Evolutionary conservation across 129 eudicot genomes (phyloP).

Genomic region (Deinandra increscens): DNA sequence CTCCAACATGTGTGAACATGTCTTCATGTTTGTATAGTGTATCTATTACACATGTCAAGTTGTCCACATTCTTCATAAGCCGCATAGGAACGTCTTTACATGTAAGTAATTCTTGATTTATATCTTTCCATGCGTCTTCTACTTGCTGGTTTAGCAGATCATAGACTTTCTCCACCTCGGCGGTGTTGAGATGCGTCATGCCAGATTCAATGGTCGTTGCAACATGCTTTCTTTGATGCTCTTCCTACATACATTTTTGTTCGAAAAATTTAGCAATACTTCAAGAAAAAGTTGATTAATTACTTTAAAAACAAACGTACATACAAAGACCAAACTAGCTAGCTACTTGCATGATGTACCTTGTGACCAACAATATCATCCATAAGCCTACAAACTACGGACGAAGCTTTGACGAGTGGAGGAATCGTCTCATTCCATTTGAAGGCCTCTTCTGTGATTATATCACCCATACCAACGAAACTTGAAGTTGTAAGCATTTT

Average conservation of each 20-base stretch:
- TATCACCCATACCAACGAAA: too few species aligned
- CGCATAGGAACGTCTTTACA: neutral
- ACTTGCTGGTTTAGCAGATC: neutral
- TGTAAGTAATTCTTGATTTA: too few species aligned
- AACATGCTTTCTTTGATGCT: neutral
- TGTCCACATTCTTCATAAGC: neutral
- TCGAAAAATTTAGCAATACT: too few species aligned
- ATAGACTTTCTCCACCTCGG: neutral
- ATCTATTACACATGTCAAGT: neutral
- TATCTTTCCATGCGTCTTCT: too few species aligned
- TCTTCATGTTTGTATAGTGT: neutral
- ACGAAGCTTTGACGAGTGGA: neutral
- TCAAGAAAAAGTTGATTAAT: too few species aligned
- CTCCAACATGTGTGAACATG: neutral
- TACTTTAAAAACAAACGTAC: too few species aligned
- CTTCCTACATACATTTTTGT: conserved; percentile 8
- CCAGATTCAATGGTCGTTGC: neutral
- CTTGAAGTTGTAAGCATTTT: too few species aligned
- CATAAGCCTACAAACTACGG: neutral
- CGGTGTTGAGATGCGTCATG: neutral
- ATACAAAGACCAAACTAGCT: too few species aligned
- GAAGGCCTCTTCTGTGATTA: too few species aligned
- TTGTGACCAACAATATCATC: too few species aligned
- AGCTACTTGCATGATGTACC: too few species aligned
- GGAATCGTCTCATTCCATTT: neutral